phyloP scores from a whole-genome alignment of 78 protist genomes.

The Emiliania huxleyi region DNA sequence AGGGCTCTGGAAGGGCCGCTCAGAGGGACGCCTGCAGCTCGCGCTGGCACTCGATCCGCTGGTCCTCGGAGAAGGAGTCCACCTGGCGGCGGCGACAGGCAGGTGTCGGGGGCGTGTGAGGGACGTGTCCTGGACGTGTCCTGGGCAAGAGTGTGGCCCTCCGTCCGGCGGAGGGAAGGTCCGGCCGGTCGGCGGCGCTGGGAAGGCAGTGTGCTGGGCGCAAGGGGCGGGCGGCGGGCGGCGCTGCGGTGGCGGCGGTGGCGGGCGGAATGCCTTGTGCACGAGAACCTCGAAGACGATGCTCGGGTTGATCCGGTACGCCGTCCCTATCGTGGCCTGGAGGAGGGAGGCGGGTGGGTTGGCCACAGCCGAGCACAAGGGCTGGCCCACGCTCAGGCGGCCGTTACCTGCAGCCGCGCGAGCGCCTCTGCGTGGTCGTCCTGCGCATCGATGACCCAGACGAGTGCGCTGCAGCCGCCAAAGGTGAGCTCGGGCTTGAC shows the following conservation, averaged over 20 bases:
- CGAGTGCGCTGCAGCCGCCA: conserved; percentile 87
- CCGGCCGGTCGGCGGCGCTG: too few relatives aligned
- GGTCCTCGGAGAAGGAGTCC: conserved; percentile 18
- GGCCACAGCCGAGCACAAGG: too few relatives aligned
- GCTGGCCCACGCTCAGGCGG: too few relatives aligned
- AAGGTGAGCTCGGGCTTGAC: conserved; percentile 74
- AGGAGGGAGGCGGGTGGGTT: too few relatives aligned
- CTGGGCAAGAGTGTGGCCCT: too few relatives aligned
- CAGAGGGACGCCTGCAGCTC: conserved; percentile 80
- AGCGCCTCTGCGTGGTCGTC: conserved; percentile 75
- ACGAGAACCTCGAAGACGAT: conserved; percentile 91
- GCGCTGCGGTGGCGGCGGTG: too few relatives aligned
- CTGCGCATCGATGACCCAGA: conserved; percentile 87
- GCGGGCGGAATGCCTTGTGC: conserved; percentile 88
- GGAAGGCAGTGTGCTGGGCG: neutral
- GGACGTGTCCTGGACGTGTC: too few relatives aligned
- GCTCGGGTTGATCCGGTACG: conserved; percentile 53
- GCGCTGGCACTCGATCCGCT: conserved; percentile 68
- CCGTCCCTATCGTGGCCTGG: conserved; percentile 64
- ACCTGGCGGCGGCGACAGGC: neutral
- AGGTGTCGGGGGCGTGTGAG: neutral
- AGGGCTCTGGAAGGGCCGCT: too few relatives aligned
- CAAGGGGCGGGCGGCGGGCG: too few relatives aligned
- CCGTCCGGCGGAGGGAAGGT: too few relatives aligned
- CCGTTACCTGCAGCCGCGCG: conserved; percentile 53